These are phyloP conservation scores for Boletus rex-veris DNA, from an alignment of 768 basidiomycete species.

Conservation along the genomic window DNA sequence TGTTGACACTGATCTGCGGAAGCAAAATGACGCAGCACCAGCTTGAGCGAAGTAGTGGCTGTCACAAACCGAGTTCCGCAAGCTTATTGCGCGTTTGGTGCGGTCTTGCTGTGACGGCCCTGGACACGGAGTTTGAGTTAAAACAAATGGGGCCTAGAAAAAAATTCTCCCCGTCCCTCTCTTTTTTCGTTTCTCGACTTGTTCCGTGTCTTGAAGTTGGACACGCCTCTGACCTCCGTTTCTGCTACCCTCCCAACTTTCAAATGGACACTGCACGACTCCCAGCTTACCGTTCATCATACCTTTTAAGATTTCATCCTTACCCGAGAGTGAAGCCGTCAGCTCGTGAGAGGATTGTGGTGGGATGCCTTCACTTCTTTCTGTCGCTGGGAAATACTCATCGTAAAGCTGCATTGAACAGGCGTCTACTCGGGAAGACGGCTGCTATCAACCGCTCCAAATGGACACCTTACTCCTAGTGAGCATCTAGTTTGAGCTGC, in stretches of 20 bases:
- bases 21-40: constrained; percentile 13
- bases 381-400: constrained; percentile 10
- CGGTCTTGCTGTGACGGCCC: constrained; percentile 25
- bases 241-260: background rate
- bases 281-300: constrained; percentile 28
- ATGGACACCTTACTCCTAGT: background rate
- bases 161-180: background rate
- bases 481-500: background rate
- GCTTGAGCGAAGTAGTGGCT: constrained; percentile 6
- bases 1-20: constrained; percentile 7
- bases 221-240: background rate
- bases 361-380: constrained; percentile 8
- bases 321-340: constrained; percentile 25
- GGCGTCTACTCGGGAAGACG: constrained; percentile 2
- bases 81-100: constrained; percentile 21
- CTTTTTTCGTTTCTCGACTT: constrained; percentile 1
- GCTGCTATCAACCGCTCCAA: background rate
- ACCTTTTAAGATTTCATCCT: constrained; percentile 28
- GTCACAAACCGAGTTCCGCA: constrained; percentile 18
- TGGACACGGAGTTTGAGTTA: constrained; percentile 21
- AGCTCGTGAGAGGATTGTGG: constrained; percentile 25
- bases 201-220: constrained; percentile 1
- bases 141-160: constrained; percentile 12
- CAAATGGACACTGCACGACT: constrained; percentile 17
- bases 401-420: constrained; percentile 3